Evolutionary conservation across 1,284 basidiomycete species (phyloP), one percentile per base, ranked within the genome.

Genomic region (Irpex sp.): DNA sequence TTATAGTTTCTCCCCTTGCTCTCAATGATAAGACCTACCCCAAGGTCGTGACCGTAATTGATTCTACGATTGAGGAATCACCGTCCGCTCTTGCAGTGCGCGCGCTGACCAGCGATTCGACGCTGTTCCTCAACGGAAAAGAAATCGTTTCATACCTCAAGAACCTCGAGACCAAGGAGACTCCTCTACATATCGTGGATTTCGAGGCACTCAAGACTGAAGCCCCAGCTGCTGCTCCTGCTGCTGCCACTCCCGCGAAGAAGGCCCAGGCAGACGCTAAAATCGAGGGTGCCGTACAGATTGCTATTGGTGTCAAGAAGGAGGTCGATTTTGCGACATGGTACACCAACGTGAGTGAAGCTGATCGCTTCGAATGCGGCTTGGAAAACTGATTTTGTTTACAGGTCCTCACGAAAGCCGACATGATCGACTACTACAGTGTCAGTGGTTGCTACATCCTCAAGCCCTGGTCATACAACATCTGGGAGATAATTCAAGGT

Each of bases 371-470:
- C 3, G 3, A 26, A 26, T 2, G 26, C 26, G 26, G 3, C 26
- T 26, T 2, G 0, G 26, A 61, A 61, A 59, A 43, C 55, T 49
- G 35, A 65, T 57, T 56, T 37, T 11, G 21, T 13, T 46, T 11
- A 6, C 69, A 97, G 93, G 95, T 98, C n/a, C 81, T 99, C 66
- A 82, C 97, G 76, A 98, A 99, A 81, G 94, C 95, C 26, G 96
- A 99, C 72, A 98, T 99, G 97, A 80, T 99, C 62, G 97, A 99
- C 74, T 99, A 99, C 80, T 99, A 99, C 79, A 96, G 90, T 76
- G 95, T 99, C 71, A 96, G 94, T 67, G 97, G 97, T 31, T 99
- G 97, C 76, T 99, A 99, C 79, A 98, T 99, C 72, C 88, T 99
- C 66, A 96, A 95, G 75, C 97, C 97, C 0, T 95, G 94, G 92